phyloP scores from a whole-genome alignment of 1,284 basidiomycete species.

The Leccinum fallax region DNA sequence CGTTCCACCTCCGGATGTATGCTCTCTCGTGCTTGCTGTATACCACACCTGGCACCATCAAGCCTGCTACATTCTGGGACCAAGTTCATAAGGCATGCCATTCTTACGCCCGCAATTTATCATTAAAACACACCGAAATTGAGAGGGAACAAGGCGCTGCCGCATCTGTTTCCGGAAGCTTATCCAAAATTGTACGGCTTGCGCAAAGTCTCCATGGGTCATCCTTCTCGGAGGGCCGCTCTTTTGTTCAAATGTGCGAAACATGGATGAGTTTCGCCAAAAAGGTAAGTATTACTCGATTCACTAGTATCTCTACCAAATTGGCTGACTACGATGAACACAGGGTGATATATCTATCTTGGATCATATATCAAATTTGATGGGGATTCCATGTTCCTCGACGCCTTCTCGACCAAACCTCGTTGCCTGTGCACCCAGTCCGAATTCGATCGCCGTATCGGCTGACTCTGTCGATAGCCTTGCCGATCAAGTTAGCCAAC shows the following conservation, averaged over 20 bases:
- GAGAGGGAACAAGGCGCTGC: constrained; percentile 32
- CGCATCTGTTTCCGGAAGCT: constrained; percentile 42
- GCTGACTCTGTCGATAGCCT: constrained; percentile 24
- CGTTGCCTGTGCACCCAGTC: background rate
- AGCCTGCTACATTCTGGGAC: constrained; percentile 61
- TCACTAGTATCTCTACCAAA: background rate
- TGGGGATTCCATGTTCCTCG: constrained; percentile 26
- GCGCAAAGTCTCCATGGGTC: constrained; percentile 35
- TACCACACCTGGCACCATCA: constrained; percentile 46
- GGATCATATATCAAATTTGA: constrained; percentile 50
- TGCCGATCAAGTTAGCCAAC: constrained; percentile 15
- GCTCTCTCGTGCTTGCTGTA: constrained; percentile 49
- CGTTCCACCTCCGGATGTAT: constrained; percentile 53
- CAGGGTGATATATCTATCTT: constrained; percentile 55
- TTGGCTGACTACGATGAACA: constrained; percentile 1
- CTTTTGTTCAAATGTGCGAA: constrained; percentile 66
- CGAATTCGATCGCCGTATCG: background rate
- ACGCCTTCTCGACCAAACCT: constrained; percentile 6
- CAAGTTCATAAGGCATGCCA: constrained; percentile 58
- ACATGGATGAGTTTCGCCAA: constrained; percentile 59
- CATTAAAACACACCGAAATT: constrained; percentile 31
- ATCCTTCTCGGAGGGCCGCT: constrained; percentile 48
- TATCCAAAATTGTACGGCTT: constrained; percentile 45
- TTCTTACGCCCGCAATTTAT: constrained; percentile 39
- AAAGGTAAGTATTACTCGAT: constrained; percentile 37